These are phyloP conservation scores for Mallotus japonicus DNA, from an alignment of 441 rosid genomes.

Conservation along the genomic window DNA sequence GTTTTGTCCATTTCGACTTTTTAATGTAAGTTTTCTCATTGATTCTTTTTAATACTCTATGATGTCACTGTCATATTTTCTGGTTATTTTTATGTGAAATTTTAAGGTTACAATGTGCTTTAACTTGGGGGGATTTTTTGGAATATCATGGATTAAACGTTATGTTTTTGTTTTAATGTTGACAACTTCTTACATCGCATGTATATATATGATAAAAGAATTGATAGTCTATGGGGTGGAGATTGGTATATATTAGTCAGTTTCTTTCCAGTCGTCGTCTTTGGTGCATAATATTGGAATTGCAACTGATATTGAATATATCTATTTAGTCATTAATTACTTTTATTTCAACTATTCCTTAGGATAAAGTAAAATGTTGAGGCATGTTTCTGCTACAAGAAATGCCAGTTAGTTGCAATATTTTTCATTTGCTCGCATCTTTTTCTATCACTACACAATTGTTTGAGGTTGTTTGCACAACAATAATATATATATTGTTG, in stretches of 20 bases:
- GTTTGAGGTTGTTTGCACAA: background rate
- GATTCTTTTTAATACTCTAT: constrained; percentile 14
- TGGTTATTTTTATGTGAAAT: background rate
- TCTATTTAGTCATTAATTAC: no score
- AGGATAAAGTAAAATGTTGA: background rate
- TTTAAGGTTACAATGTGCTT: background rate
- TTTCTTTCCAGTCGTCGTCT: background rate
- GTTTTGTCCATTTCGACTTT: constrained; percentile 85
- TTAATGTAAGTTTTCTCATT: constrained; percentile 58
- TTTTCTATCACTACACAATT: background rate
- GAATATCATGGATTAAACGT: no score
- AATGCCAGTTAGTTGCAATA: background rate
- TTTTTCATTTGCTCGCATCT: background rate
- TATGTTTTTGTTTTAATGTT: no score
- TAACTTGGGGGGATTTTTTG: background rate
- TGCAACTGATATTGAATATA: background rate
- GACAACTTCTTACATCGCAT: background rate
- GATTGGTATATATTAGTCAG: background rate
- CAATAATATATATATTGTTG: background rate
- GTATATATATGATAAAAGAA: background rate
- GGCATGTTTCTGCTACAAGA: background rate
- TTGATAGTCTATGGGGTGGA: background rate
- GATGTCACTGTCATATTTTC: constrained; percentile 1
- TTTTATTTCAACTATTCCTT: background rate
- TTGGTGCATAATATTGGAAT: background rate